These are phyloP conservation scores for Mortierella sp. DNA, from an alignment of 371 early-diverging fungal species.

Conservation along the genomic window DNA sequence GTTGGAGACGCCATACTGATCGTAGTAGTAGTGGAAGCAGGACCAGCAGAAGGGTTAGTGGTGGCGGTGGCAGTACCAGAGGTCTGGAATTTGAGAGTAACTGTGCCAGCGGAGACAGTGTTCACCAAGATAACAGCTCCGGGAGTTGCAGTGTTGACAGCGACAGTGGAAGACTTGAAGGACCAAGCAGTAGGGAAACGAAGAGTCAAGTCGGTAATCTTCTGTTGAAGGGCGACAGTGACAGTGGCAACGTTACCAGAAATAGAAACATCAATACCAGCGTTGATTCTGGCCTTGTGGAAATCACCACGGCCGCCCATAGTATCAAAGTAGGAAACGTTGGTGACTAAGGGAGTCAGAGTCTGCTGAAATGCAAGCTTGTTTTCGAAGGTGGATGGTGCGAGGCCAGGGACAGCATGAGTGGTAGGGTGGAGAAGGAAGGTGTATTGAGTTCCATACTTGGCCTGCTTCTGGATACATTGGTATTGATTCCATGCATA, in stretches of 20 bases:
- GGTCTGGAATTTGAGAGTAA: background rate
- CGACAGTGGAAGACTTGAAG: background rate
- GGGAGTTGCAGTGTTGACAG: background rate
- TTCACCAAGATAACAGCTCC: background rate
- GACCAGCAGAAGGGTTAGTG: background rate
- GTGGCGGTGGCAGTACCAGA: background rate
- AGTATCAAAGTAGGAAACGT: background rate
- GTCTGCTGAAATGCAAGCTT: background rate
- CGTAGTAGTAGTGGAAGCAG: no score
- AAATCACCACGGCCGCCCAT: no score
- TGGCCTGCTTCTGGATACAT: background rate
- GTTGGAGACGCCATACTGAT: background rate
- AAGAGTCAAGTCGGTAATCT: background rate
- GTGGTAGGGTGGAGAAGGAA: no score
- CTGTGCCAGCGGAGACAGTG: background rate
- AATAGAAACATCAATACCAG: background rate
- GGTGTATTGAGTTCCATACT: background rate
- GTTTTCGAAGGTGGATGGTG: background rate
- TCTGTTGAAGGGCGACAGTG: background rate
- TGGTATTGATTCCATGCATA: slow-evolving; percentile 2
- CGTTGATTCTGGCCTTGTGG: background rate
- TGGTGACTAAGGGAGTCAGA: background rate
- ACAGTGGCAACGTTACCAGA: background rate
- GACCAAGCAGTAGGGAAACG: background rate
- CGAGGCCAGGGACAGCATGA: no score